Evolutionary conservation across 257 asterid species (phyloP).

Genomic region (Nicotiana sylvestris): DNA sequence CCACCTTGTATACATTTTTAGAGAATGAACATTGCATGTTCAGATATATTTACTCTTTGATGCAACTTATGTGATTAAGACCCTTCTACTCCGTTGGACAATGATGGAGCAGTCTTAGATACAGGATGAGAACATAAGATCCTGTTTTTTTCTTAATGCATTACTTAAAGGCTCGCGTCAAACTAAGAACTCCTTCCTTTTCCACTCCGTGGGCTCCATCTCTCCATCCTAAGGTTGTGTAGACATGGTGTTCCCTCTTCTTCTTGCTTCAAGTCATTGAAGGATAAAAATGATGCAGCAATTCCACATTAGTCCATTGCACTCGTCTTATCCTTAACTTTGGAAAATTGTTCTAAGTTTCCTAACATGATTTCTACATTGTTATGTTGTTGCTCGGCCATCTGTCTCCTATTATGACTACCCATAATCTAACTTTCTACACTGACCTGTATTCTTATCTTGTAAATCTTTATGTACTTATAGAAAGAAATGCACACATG

Average conservation of each 20-base stretch:
- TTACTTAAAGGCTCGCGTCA: background rate
- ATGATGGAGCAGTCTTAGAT: background rate
- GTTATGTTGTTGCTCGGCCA: background rate
- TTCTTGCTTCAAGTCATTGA: background rate
- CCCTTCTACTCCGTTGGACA: background rate
- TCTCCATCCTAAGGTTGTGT: background rate
- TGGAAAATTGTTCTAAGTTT: background rate
- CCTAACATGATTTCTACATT: background rate
- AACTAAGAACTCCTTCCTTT: background rate
- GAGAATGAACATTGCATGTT: background rate
- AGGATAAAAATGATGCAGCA: background rate
- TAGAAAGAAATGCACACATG: background rate
- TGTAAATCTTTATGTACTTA: background rate
- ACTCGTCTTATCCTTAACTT: conserved; percentile 1
- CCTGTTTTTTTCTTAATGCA: background rate
- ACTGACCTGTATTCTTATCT: background rate
- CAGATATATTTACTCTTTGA: background rate
- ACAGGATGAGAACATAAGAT: background rate
- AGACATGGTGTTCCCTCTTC: background rate
- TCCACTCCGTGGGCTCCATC: background rate
- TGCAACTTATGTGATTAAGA: background rate
- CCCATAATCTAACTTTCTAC: background rate
- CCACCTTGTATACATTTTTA: background rate
- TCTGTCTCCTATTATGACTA: background rate
- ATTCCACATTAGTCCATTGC: background rate